Conservation (phyloP, 163 green algal genomes). For the Chlorella variabilis region DNA sequence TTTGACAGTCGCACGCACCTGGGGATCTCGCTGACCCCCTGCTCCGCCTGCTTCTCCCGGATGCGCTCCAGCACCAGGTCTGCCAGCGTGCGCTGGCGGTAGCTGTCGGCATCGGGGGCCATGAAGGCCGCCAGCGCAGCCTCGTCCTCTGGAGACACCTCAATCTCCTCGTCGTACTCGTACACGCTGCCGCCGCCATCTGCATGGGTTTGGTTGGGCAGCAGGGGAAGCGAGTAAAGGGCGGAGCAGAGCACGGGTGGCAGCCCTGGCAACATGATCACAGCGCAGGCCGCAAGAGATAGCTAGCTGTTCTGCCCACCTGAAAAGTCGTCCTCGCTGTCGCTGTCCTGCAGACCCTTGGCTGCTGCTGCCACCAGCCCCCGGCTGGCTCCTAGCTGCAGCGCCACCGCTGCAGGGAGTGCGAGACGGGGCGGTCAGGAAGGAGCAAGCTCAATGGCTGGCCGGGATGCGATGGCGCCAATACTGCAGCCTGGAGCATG, state of each 20-base stretch:
- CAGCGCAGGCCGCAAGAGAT: too few relatives aligned
- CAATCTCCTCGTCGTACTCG: slow-evolving; percentile 57
- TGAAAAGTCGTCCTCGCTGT: slow-evolving; percentile 63
- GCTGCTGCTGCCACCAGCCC: slow-evolving; percentile 25
- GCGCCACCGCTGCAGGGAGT: slow-evolving; percentile 4
- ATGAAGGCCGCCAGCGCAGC: slow-evolving; percentile 89
- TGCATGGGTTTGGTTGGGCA: too few relatives aligned
- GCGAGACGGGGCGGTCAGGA: background rate
- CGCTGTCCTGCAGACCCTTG: slow-evolving; percentile 40
- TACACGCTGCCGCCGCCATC: slow-evolving; percentile 32
- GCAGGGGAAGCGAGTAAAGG: background rate
- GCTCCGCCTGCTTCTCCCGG: slow-evolving; percentile 70
- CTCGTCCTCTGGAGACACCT: slow-evolving; percentile 88
- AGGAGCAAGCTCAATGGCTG: too few relatives aligned
- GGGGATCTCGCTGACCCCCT: slow-evolving; percentile 41
- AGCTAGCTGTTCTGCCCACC: too few relatives aligned
- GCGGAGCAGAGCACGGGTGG: too few relatives aligned
- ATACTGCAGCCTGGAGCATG: too few relatives aligned
- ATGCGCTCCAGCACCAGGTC: slow-evolving; percentile 92
- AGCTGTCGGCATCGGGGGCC: slow-evolving; percentile 35
- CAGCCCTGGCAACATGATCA: too few relatives aligned
- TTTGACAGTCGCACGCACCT: too few relatives aligned
- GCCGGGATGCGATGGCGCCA: too few relatives aligned
- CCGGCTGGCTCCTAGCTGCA: background rate
- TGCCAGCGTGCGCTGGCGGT: slow-evolving; percentile 67